Conservation (phyloP, 805 yeast species). For the Nakazawaea populi region DNA sequence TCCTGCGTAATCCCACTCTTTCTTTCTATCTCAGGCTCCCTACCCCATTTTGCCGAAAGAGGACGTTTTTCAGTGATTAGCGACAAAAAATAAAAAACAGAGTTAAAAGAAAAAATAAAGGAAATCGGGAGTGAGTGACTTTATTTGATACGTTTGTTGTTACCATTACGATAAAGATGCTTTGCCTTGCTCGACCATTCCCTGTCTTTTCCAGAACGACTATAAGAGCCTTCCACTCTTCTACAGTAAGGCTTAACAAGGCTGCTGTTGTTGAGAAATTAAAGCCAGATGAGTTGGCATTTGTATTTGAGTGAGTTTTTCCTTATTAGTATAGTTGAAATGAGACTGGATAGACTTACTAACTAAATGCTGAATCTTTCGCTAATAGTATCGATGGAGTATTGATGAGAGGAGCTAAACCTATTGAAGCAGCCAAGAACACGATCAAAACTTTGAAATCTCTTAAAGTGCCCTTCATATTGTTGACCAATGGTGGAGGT, state of each 20-base stretch:
- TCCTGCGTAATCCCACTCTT: neutral
- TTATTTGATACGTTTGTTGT: too few species aligned
- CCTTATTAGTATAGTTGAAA: conserved; percentile 12
- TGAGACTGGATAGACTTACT: too few species aligned
- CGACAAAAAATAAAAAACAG: too few species aligned
- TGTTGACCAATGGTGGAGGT: conserved; percentile 92
- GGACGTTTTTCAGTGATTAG: too few species aligned
- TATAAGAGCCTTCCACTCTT: neutral
- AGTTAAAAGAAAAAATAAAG: neutral
- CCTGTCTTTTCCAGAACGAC: neutral
- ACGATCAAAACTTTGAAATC: conserved; percentile 52
- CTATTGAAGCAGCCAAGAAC: conserved; percentile 58
- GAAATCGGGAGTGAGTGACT: too few species aligned
- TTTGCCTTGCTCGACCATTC: neutral
- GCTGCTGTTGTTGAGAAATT: neutral
- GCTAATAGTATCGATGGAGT: conserved; percentile 77
- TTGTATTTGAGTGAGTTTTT: conserved; percentile 28
- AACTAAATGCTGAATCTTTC: too few species aligned
- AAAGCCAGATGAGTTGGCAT: conserved; percentile 20
- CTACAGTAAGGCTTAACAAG: neutral
- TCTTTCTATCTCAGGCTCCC: neutral
- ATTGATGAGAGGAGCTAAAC: conserved; percentile 61
- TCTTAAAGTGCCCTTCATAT: conserved; percentile 64
- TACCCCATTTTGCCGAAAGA: too few species aligned
- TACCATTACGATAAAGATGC: neutral